These are phyloP conservation scores for Cryptococcus deneoformans DNA, from an alignment of 1,284 basidiomycete species.

Conservation along the genomic window DNA sequence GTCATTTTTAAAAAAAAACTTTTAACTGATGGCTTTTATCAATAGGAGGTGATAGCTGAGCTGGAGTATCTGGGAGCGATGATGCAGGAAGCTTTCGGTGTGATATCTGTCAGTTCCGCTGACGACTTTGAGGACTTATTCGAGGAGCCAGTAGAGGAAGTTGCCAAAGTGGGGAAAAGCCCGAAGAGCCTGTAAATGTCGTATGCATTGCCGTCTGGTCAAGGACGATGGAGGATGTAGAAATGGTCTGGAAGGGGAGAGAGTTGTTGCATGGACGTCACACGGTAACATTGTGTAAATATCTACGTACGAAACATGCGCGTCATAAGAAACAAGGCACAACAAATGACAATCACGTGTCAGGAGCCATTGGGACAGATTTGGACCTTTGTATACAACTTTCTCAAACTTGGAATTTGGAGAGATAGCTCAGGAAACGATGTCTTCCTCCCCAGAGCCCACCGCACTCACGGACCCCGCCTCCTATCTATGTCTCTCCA, in stretches of 20 bases:
- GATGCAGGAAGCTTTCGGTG: conserved; percentile 83
- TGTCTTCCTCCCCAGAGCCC: conserved; percentile 2
- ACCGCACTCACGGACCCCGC: conserved; percentile 32
- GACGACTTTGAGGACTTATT: conserved; percentile 70
- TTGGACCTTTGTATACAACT: too few species aligned
- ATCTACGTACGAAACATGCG: too few species aligned
- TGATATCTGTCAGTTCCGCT: conserved; percentile 62
- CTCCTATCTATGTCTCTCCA: conserved; percentile 30
- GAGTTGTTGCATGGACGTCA: too few species aligned
- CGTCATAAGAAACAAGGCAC: too few species aligned
- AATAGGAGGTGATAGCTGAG: conserved; percentile 73
- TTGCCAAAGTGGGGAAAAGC: not conserved
- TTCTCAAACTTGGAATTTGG: too few species aligned
- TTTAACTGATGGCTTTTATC: not conserved
- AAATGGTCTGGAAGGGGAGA: too few species aligned
- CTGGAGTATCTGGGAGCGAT: conserved; percentile 72
- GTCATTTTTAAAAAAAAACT: not conserved
- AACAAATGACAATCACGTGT: too few species aligned
- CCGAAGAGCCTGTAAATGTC: too few species aligned
- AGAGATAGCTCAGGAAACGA: not conserved
- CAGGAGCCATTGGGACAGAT: too few species aligned
- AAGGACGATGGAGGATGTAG: too few species aligned
- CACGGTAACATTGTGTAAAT: too few species aligned
- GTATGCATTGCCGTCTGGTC: too few species aligned
- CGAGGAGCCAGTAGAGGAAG: not conserved